phyloP scores from a whole-genome alignment of 768 basidiomycete genomes.

The Xanthoconium stramineum region DNA sequence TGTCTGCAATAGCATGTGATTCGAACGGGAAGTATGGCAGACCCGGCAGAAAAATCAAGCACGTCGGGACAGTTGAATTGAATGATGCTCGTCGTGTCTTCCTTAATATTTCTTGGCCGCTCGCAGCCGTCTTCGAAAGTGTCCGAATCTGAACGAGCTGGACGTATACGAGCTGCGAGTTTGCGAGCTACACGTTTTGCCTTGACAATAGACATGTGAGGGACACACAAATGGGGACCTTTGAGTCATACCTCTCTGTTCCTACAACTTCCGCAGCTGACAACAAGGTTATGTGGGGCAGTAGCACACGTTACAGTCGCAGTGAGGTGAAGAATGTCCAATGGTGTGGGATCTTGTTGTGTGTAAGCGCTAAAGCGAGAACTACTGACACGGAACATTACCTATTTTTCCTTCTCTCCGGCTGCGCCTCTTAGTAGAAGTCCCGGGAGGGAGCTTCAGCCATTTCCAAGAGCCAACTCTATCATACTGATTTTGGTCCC shows the following conservation, averaged over 20 bases:
- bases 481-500: conserved; percentile 65
- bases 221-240: not conserved
- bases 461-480: conserved; percentile 90
- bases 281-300: conserved; percentile 69
- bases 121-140: conserved; percentile 56
- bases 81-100: conserved; percentile 81
- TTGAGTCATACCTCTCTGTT: conserved; percentile 65
- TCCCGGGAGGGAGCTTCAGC: conserved; percentile 75
- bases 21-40: conserved; percentile 85
- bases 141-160: conserved; percentile 73
- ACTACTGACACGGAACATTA: conserved; percentile 29
- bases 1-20: conserved; percentile 99
- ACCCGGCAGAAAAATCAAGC: conserved; percentile 85
- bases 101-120: conserved; percentile 40
- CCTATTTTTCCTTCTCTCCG: conserved; percentile 84
- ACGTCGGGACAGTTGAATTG: conserved; percentile 94
- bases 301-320: conserved; percentile 80
- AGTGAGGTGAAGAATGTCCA: conserved; percentile 69
- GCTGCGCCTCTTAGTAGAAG: conserved; percentile 80
- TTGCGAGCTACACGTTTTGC: conserved; percentile 90
- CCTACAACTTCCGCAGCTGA: conserved; percentile 86
- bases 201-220: conserved; percentile 36
- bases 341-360: conserved; percentile 55
- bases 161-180: conserved; percentile 78
- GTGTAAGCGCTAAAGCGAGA: conserved; percentile 18